Conservation (phyloP, 192 early-diverging fungal species). For the Backusella mclennaniae region DNA sequence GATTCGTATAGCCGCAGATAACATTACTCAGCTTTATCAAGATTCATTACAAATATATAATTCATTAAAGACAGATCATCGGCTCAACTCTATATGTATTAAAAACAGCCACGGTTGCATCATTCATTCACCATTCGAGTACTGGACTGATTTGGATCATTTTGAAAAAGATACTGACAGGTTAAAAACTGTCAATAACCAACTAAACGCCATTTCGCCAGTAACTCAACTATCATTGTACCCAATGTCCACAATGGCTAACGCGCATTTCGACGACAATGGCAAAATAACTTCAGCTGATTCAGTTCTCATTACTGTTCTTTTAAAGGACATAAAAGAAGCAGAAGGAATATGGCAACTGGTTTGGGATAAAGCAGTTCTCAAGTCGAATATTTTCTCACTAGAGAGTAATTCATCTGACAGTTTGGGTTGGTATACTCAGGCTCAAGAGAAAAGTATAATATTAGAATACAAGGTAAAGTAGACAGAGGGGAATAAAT, state of each 20-base stretch:
- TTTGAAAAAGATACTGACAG: not conserved
- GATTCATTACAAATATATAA: not conserved
- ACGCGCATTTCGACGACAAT: conserved; percentile 9
- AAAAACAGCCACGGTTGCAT: conserved; percentile 39
- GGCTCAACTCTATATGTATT: not conserved
- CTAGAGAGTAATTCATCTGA: conserved; percentile 22
- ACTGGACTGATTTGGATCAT: conserved; percentile 37
- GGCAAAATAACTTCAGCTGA: conserved; percentile 35
- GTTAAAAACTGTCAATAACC: not conserved
- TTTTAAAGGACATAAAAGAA: conserved; percentile 29
- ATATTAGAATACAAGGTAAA: not conserved
- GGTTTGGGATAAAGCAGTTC: not conserved
- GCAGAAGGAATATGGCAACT: not conserved
- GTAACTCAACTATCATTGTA: conserved; percentile 20
- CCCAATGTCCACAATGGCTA: conserved; percentile 21
- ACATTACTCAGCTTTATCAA: not conserved
- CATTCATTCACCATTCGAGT: conserved; percentile 59
- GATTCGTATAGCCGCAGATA: conserved; percentile 4
- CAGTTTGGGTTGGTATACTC: conserved; percentile 55
- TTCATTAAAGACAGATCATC: not conserved
- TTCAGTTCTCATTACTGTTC: conserved; percentile 53
- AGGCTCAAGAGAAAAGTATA: conserved; percentile 8
- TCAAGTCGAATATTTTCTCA: not conserved
- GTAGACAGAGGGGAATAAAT: not conserved
- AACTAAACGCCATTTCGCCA: not conserved